phyloP scores from a whole-genome alignment of 2,329 filamentous ascomycete genomes.

The Pseudocercospora fijiensis region DNA sequence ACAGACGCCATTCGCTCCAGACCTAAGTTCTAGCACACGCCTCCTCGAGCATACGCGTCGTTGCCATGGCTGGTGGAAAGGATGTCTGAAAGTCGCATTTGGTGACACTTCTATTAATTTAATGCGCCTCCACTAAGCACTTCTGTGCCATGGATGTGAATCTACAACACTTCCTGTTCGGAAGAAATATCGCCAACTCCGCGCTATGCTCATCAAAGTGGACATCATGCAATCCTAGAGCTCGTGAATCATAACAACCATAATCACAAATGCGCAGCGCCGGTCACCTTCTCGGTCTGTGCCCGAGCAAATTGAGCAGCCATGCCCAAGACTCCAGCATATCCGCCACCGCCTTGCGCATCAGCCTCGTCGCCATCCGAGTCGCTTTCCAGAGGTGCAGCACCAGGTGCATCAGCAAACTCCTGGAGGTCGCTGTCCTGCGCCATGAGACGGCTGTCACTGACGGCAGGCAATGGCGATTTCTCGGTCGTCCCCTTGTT shows the following conservation, averaged over 20 bases:
- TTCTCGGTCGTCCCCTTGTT: slow-evolving; percentile 1
- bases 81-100: too few species aligned
- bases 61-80: too few species aligned
- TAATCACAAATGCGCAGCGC: slow-evolving; percentile 9
- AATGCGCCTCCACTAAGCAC: not conserved
- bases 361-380: slow-evolving; percentile 46
- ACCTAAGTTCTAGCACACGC: too few species aligned
- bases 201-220: not conserved
- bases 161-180: not conserved
- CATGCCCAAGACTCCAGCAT: slow-evolving; percentile 61
- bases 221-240: not conserved
- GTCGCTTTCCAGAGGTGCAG: slow-evolving; percentile 38
- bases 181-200: not conserved
- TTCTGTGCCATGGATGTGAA: not conserved
- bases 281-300: slow-evolving; percentile 49
- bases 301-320: slow-evolving; percentile 67
- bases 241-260: not conserved
- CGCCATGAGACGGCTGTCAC: slow-evolving; percentile 49
- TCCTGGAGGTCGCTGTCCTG: slow-evolving; percentile 61
- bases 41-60: too few species aligned
- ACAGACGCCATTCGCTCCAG: too few species aligned
- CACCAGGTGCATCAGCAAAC: slow-evolving; percentile 40
- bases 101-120: too few species aligned
- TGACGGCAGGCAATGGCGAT: slow-evolving; percentile 18
- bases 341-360: slow-evolving; percentile 42